Evolutionary conservation across 1,139 yeast genomes (phyloP).

Genomic region (Ogataea hybrid): DNA sequence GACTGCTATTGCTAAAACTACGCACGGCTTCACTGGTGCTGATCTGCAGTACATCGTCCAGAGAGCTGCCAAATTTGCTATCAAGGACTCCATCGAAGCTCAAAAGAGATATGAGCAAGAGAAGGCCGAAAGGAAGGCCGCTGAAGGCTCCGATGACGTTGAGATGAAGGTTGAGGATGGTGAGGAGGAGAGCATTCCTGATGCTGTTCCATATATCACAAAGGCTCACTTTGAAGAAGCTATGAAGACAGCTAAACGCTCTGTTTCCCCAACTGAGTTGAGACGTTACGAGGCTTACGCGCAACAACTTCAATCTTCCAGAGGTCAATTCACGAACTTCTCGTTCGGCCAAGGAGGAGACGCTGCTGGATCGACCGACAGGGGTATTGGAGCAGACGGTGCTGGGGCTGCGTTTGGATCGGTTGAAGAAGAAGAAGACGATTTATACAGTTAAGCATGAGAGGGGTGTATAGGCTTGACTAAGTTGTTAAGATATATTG

Average conservation of each 20-base stretch:
- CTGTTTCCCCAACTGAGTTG: conserved; percentile 94
- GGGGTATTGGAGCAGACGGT: conserved; percentile 30
- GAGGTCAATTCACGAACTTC: conserved; percentile 85
- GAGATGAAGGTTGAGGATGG: conserved; percentile 47
- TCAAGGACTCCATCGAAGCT: conserved; percentile 96
- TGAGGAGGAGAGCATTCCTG: conserved; percentile 65
- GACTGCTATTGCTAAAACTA: conserved; percentile 83
- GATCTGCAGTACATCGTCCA: conserved; percentile 96
- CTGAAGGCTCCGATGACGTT: conserved; percentile 52
- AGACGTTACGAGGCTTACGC: conserved; percentile 99
- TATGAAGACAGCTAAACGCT: conserved; percentile 98
- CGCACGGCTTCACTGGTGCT: conserved; percentile 98
- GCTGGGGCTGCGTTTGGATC: conserved; percentile 33
- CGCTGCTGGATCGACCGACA: conserved; percentile 40
- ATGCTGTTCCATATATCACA: conserved; percentile 94
- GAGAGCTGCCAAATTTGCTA: conserved; percentile 98
- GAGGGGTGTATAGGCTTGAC: conserved; percentile 5
- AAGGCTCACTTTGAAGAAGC: conserved; percentile 91
- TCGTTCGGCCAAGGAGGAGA: conserved; percentile 54
- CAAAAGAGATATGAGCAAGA: conserved; percentile 53
- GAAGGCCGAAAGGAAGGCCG: conserved; percentile 37
- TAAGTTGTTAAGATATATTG: conserved; percentile 5
- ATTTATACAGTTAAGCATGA: conserved; percentile 65
- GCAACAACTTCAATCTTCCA: conserved; percentile 91
- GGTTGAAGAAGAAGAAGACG: conserved; percentile 86